These are phyloP conservation scores for Spathaspora boniae DNA, from an alignment of 805 yeast genomes.

Conservation along the genomic window DNA sequence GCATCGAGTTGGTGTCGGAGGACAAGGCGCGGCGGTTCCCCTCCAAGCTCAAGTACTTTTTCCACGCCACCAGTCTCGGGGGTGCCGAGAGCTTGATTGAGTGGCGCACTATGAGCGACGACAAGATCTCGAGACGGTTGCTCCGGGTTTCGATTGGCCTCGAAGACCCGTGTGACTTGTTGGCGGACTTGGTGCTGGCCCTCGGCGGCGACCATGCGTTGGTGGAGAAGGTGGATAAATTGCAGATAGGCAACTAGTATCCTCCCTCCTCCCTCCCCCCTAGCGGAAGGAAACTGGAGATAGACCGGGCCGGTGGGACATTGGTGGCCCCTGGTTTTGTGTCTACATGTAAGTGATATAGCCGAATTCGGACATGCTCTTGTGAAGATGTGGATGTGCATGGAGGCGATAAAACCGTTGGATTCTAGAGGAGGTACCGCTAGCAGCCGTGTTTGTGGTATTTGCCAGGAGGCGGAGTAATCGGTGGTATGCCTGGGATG, in stretches of 20 bases:
- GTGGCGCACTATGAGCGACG: conserved; percentile 74
- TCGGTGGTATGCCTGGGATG: too few species aligned
- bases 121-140: conserved; percentile 50
- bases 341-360: too few species aligned
- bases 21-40: conserved; percentile 65
- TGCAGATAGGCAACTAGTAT: background rate
- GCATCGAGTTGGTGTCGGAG: conserved; percentile 50
- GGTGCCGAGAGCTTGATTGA: conserved; percentile 90
- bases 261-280: background rate
- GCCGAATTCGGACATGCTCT: too few species aligned
- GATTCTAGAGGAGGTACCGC: background rate
- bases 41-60: conserved; percentile 61
- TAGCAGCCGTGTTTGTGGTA: too few species aligned
- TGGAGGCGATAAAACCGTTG: too few species aligned
- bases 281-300: too few species aligned
- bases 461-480: too few species aligned
- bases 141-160: conserved; percentile 79
- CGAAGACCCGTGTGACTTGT: conserved; percentile 74
- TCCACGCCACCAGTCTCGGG: conserved; percentile 91
- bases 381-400: too few species aligned
- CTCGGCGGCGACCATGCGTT: conserved; percentile 7
- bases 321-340: too few species aligned
- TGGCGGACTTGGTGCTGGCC: conserved; percentile 63
- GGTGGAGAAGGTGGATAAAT: conserved; percentile 2
- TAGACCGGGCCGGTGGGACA: too few species aligned